These are phyloP conservation scores for Suillus brevipes DNA, from an alignment of 768 basidiomycete genomes.

Conservation along the genomic window DNA sequence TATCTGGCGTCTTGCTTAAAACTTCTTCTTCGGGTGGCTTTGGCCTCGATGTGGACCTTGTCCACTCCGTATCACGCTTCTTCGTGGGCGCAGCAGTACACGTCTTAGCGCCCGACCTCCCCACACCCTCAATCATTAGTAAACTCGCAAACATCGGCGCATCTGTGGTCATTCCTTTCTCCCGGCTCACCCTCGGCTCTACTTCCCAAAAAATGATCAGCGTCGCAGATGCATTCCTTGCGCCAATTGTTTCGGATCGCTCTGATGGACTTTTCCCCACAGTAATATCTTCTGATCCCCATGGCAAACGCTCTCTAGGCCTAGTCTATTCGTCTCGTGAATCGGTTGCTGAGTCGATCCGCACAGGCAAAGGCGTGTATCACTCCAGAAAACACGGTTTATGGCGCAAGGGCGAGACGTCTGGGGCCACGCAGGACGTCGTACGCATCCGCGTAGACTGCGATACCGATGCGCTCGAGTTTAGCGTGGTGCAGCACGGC, in stretches of 20 bases:
- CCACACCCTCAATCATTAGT: slow-evolving; percentile 60
- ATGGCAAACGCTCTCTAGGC: slow-evolving; percentile 78
- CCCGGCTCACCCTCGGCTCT: slow-evolving; percentile 60
- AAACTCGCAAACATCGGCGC: slow-evolving; percentile 59
- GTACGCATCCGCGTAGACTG: slow-evolving; percentile 84
- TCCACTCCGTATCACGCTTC: slow-evolving; percentile 75
- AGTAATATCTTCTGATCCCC: slow-evolving; percentile 68
- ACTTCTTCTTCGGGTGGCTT: slow-evolving; percentile 48
- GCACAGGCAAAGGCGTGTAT: slow-evolving; percentile 90
- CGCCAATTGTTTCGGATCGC: slow-evolving; percentile 81
- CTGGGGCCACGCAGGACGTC: slow-evolving; percentile 89
- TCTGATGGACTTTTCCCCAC: slow-evolving; percentile 93
- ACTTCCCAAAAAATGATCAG: slow-evolving; percentile 64
- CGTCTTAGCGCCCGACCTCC: slow-evolving; percentile 55
- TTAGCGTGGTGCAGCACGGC: slow-evolving; percentile 86
- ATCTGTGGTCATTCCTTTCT: slow-evolving; percentile 69
- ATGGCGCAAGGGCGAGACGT: slow-evolving; percentile 97
- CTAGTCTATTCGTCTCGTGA: slow-evolving; percentile 92
- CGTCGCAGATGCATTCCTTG: slow-evolving; percentile 83
- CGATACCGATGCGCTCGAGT: slow-evolving; percentile 90
- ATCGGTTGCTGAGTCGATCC: slow-evolving; percentile 84
- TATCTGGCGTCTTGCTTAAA: slow-evolving; percentile 81
- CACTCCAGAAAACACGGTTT: slow-evolving; percentile 95
- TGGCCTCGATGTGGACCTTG: slow-evolving; percentile 60
- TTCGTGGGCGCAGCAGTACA: slow-evolving; percentile 64